phyloP scores from a whole-genome alignment of 306 rosid species.

The Medicago arabica region DNA sequence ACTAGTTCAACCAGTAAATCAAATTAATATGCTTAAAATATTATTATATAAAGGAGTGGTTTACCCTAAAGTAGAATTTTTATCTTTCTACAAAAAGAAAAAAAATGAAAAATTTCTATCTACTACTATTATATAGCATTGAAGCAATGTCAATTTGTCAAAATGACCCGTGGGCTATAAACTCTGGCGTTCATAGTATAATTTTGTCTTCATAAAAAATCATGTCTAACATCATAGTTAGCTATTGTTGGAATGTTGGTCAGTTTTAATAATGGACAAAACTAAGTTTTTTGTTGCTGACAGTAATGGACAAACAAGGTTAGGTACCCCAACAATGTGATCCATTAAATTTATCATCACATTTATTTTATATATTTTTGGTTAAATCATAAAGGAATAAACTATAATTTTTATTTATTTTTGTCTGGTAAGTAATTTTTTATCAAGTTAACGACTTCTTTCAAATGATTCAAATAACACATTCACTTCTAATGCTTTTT shows the following conservation, averaged over 20 bases:
- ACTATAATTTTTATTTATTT: too few relatives aligned
- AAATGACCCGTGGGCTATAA: slow-evolving; percentile 1
- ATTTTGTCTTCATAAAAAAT: background rate
- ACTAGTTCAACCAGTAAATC: background rate
- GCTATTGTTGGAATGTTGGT: slow-evolving; percentile 1
- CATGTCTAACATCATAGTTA: background rate
- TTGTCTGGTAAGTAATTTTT: too few relatives aligned
- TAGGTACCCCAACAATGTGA: background rate
- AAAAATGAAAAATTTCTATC: too few relatives aligned
- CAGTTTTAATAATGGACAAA: background rate
- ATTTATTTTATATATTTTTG: background rate
- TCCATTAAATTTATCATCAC: background rate
- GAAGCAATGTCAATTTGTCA: background rate
- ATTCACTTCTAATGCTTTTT: too few relatives aligned
- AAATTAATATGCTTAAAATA: background rate
- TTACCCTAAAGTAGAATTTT: slow-evolving; percentile 3
- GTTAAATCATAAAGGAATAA: background rate
- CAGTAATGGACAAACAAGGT: background rate
- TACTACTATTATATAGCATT: too few relatives aligned
- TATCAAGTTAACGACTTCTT: too few relatives aligned
- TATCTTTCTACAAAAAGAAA: too few relatives aligned
- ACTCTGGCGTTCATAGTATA: background rate
- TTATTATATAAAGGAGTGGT: background rate
- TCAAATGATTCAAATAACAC: too few relatives aligned
- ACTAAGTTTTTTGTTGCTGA: background rate